These are phyloP conservation scores for Cryomyces antarcticus DNA, from an alignment of 495 filamentous ascomycete species.

Conservation along the genomic window DNA sequence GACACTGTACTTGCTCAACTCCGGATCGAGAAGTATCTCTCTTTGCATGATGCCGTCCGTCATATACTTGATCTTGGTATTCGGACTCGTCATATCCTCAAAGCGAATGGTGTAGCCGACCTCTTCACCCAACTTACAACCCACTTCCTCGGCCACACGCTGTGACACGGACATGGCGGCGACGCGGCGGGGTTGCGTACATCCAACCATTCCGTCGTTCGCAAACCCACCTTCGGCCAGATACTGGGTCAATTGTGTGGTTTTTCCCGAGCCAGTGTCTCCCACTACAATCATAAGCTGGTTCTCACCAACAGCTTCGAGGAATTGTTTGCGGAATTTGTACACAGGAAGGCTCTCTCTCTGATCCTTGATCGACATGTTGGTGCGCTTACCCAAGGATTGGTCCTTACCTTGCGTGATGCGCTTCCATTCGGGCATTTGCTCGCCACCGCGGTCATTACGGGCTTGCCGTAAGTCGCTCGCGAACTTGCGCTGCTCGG, in stretches of 20 bases:
- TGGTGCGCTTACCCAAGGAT: conserved; percentile 68
- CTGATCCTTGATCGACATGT: conserved; percentile 88
- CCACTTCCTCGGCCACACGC: conserved; percentile 91
- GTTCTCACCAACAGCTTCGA: conserved; percentile 72
- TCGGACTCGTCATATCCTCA: conserved; percentile 77
- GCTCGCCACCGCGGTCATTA: conserved; percentile 35
- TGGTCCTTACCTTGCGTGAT: conserved; percentile 65
- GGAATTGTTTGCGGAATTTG: conserved; percentile 70
- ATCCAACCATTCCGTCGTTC: conserved; percentile 82
- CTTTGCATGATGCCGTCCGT: conserved; percentile 96
- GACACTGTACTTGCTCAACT: conserved; percentile 71
- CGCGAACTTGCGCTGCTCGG: conserved; percentile 71
- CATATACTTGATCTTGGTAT: conserved; percentile 97
- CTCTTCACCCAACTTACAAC: conserved; percentile 73
- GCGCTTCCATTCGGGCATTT: conserved; percentile 83
- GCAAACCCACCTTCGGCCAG: conserved; percentile 82
- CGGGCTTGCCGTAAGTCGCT: conserved; percentile 48
- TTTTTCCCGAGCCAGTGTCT: conserved; percentile 95
- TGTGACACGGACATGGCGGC: conserved; percentile 95
- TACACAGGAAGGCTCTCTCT: conserved; percentile 78
- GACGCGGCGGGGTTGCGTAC: conserved; percentile 91
- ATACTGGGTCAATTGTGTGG: conserved; percentile 89
- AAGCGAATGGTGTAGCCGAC: conserved; percentile 97
- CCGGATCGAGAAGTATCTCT: conserved; percentile 80
- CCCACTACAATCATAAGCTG: conserved; percentile 92